Percentiles rank a stretch among this genome's conserved stretches.
phyloP scores from a whole-genome alignment of 495 filamentous ascomycete genomes.

The Sordaria brevicollis region DNA sequence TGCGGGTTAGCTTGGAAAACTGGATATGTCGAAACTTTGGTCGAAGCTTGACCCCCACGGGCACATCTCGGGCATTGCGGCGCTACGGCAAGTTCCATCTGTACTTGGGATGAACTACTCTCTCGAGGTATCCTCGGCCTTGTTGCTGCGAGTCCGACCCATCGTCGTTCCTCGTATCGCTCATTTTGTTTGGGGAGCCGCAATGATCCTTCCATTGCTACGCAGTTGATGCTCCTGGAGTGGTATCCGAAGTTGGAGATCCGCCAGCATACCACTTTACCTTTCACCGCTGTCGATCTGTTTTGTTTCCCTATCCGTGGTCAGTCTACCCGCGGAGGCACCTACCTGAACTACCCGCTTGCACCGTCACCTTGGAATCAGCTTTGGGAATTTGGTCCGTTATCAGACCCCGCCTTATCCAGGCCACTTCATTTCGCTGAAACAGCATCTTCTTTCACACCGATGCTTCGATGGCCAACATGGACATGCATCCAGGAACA shows the following conservation, averaged over 20 bases:
- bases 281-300: not conserved
- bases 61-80: not conserved
- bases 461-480: not conserved
- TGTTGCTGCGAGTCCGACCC: not conserved
- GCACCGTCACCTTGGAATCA: not conserved
- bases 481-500: not conserved
- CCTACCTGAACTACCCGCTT: not conserved
- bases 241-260: not conserved
- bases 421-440: constrained; percentile 13
- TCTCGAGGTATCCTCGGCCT: no score
- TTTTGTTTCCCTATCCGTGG: not conserved
- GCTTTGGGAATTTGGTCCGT: not conserved
- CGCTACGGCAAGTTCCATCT: not conserved
- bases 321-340: not conserved
- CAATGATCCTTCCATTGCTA: not conserved
- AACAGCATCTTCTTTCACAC: constrained; percentile 2
- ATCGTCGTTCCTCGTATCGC: not conserved
- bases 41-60: not conserved
- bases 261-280: not conserved
- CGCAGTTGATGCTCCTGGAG: not conserved
- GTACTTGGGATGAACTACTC: not conserved
- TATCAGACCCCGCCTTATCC: not conserved
- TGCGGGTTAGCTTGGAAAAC: not conserved
- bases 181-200: not conserved
- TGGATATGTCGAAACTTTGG: not conserved